These are phyloP conservation scores for Coniophora puteana DNA, from an alignment of 1,284 basidiomycete species.

Conservation along the genomic window DNA sequence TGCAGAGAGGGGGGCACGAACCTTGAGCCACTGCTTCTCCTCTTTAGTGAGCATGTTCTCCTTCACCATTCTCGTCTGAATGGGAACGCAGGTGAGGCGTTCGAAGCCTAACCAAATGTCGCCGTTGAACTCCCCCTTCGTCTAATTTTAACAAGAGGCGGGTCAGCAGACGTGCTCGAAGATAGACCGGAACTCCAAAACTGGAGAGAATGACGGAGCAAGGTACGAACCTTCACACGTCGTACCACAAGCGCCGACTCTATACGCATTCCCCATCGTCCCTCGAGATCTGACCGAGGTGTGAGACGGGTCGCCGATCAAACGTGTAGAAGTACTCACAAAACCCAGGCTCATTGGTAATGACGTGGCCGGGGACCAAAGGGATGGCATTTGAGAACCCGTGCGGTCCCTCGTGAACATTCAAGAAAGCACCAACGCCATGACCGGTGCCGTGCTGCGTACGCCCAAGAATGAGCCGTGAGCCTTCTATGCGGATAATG, in stretches of 20 bases:
- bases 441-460: constrained; percentile 80
- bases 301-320: constrained; percentile 14
- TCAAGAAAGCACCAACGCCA: constrained; percentile 79
- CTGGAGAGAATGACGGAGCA: too few species aligned
- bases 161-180: constrained; percentile 9
- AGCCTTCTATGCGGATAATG: constrained; percentile 5
- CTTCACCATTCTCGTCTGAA: constrained; percentile 90
- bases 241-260: constrained; percentile 80
- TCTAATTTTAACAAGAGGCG: too few species aligned
- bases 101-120: constrained; percentile 85
- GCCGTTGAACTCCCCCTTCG: constrained; percentile 68
- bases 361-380: constrained; percentile 79
- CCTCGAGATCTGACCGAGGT: constrained; percentile 61
- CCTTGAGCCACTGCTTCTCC: constrained; percentile 90
- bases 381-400: constrained; percentile 64
- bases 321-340: constrained; percentile 48
- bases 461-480: constrained; percentile 13
- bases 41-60: constrained; percentile 78
- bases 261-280: constrained; percentile 86
- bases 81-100: constrained; percentile 88
- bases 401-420: constrained; percentile 75
- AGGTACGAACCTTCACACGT: constrained; percentile 58
- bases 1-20: constrained; percentile 29
- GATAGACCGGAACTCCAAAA: constrained; percentile 7
- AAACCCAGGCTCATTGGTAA: constrained; percentile 86